These are phyloP conservation scores for Blastobotrys apis DNA, from an alignment of 1,139 yeast species.

Conservation along the genomic window DNA sequence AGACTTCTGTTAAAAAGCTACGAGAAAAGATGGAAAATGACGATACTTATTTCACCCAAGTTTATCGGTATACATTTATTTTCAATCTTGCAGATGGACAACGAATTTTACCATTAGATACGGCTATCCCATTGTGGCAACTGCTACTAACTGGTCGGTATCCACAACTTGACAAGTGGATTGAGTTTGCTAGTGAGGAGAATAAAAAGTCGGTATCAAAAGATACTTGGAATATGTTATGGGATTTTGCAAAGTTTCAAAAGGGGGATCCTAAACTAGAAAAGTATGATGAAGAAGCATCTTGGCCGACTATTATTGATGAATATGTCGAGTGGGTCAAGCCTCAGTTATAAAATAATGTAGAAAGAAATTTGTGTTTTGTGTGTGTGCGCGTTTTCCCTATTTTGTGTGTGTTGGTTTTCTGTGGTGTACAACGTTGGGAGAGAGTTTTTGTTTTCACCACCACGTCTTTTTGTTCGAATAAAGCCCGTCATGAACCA, in stretches of 20 bases:
- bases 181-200: constrained; percentile 41
- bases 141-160: constrained; percentile 48
- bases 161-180: constrained; percentile 48
- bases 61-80: constrained; percentile 68
- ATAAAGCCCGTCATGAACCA: too few species aligned
- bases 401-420: too few species aligned
- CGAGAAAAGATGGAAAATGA: constrained; percentile 39
- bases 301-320: constrained; percentile 92
- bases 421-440: too few species aligned
- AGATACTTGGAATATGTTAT: constrained; percentile 85
- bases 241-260: constrained; percentile 57
- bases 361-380: too few species aligned
- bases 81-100: constrained; percentile 60
- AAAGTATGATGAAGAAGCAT: constrained; percentile 66
- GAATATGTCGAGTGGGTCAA: constrained; percentile 61
- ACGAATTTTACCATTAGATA: constrained; percentile 55
- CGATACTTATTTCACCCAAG: constrained; percentile 44
- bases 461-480: too few species aligned
- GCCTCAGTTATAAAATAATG: constrained; percentile 7
- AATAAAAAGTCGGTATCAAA: constrained; percentile 49
- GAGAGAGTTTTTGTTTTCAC: too few species aligned
- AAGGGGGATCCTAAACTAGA: constrained; percentile 48
- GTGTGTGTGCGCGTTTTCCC: too few species aligned
- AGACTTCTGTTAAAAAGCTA: constrained; percentile 39
- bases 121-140: constrained; percentile 76